Base-by-base conservation (phyloP, 352 stramenopile genomes). In the Pythium dissimile region DNA sequence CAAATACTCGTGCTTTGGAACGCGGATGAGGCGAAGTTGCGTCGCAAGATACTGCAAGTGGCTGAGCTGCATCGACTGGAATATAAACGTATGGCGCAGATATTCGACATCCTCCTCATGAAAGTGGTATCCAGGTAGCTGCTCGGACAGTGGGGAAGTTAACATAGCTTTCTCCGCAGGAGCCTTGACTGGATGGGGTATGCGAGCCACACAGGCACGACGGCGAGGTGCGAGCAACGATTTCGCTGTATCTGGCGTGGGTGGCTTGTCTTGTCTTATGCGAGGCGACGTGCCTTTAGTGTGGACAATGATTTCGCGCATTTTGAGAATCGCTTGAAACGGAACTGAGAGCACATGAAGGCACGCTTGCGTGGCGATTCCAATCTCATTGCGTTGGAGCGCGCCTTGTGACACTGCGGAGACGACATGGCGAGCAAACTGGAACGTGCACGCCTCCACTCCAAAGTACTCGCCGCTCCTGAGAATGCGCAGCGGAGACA, bases 311-410 rank as follows among this genome's bases (percentile, higher is more conserved):
- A 49, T 9, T 2, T 54, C 27, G 35, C 41, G 46, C 44, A 83
- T 74, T 30, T 69, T 54, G 23, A 76, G 56, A 31, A 79, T 30
- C 15, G 67, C 34, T 5, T 41, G 16, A 21, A 71, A 76, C 0
- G 75, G 69, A 2, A 88, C 24, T 10, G 62, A 53, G 10, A 88
- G 44, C 5, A 83, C 53, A 32, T 75, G 64, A 11, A 76, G 76
- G 24, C 65, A 66, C 2, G 63, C 49, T 0, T 44, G 49, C 7
- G 75, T 74, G 0, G 75, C 64, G 16, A 88, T 45, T 2, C 73
- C 77, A 18, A 86, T 75, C 0, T 61, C 18, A 27, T 77, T 88
- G 24, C 77, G 77, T 18, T 86, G 67, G 1, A 73, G 53, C 23
- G 71, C 71, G n/a, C 64, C 73, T 4, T 68, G 52, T 1, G 73